phyloP scores from a whole-genome alignment of 2,329 filamentous ascomycete species.

The Blastomyces silverae region DNA sequence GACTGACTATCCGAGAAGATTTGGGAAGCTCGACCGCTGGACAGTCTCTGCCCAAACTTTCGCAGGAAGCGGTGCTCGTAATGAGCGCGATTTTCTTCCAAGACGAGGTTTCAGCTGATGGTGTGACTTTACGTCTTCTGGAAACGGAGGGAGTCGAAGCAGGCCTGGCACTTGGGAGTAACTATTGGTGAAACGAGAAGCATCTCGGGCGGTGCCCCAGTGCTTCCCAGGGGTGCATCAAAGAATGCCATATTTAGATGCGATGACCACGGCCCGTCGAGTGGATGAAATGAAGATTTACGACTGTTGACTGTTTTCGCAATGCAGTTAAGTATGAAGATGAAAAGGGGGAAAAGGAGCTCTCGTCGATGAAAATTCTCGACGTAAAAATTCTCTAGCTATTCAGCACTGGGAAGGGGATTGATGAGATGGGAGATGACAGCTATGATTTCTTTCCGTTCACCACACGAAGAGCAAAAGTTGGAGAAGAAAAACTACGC shows the following conservation, averaged over 20 bases:
- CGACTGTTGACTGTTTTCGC: background rate
- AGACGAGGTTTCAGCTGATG: background rate
- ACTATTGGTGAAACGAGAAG: background rate
- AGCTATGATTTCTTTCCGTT: background rate
- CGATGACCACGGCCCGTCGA: background rate
- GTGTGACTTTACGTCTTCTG: background rate
- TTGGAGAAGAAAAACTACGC: no score
- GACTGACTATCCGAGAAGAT: background rate
- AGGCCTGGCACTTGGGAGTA: background rate
- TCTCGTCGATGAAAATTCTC: background rate
- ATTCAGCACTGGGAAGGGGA: no score
- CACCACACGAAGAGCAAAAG: no score
- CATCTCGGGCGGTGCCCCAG: background rate
- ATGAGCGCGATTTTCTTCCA: background rate
- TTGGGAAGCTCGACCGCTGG: background rate
- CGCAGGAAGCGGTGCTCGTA: background rate
- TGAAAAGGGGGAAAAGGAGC: no score
- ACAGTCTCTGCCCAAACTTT: background rate
- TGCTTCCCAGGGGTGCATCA: background rate
- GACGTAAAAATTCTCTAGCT: no score
- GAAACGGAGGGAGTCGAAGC: background rate
- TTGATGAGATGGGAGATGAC: no score
- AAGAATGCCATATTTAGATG: background rate
- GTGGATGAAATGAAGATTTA: background rate
- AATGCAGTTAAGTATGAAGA: no score